Base-by-base conservation (phyloP, 176 grass and related monocot species). In the Pontederia crassipes region DNA sequence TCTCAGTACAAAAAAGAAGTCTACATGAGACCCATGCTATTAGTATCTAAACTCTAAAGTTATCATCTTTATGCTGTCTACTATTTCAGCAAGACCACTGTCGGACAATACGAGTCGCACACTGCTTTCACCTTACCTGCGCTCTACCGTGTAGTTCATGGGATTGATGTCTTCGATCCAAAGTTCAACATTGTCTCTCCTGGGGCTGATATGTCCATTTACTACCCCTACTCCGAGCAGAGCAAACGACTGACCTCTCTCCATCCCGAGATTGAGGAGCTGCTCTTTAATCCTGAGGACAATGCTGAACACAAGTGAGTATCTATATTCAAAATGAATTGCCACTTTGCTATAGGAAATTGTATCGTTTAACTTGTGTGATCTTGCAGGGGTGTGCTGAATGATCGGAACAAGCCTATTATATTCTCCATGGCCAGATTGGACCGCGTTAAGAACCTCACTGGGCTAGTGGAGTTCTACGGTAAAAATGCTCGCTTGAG, bases 101-200 rank as follows among this genome's bases (percentile, higher is more conserved):
- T 95, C 48, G 90, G 90, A 4, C 90, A 95, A 75, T 95, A 95
- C 12, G 90, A 95, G 72, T 89, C 90, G 8, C 90, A 95, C 71
- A 95, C 82, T 73, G 86, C 86, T 17, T 95, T 95, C 61, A 89
- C 90, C 28, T 75, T 95, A 68, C 90, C 90, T 59, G 90, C 86
- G 4, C 77, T 95, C 47, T 95, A 95, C 71, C 85, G 90, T 14
- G 90, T 95, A 7, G 90, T 95, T 66, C 90, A 95, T 0, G 90
- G 90, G 54, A 95, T 95, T 8, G 90, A 95, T 65, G 90, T 95
- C 48, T 95, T 95, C 11, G 90, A 95, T 74, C 90, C 90, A 0
- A 95, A 95, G 67, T 95, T 95, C 78, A 95, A 95, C 82, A 95
- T 95, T 15, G 90, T 95, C 11, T 95, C 90, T 4, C 90, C 90